Conservation (phyloP, 345 rosid genomes). For the Lenwebbia sp. region DNA sequence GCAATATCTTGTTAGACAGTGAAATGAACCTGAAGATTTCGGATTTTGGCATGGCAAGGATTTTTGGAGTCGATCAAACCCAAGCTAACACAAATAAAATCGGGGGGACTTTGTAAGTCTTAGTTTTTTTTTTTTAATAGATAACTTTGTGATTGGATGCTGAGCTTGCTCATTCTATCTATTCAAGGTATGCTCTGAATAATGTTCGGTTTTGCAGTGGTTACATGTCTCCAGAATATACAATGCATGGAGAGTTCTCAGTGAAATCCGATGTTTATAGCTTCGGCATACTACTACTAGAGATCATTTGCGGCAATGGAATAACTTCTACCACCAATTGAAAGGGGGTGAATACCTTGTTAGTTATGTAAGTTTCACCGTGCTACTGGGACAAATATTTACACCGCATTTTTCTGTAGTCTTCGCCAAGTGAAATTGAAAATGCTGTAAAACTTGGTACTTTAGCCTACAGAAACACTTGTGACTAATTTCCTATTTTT, state of each 20-base stretch:
- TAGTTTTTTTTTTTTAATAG: too few relatives aligned
- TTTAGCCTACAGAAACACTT: neutral
- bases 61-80: too few relatives aligned
- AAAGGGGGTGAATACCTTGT: neutral
- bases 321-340: slow-evolving; percentile 8
- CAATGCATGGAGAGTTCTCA: slow-evolving; percentile 17
- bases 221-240: slow-evolving; percentile 34
- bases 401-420: neutral
- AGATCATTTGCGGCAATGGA: slow-evolving; percentile 26
- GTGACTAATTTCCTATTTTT: neutral
- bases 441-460: neutral
- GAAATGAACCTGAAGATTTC: too few relatives aligned
- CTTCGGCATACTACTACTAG: slow-evolving; percentile 13
- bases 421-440: neutral
- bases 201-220: slow-evolving; percentile 13
- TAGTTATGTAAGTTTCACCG: neutral
- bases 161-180: too few relatives aligned
- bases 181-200: too few relatives aligned
- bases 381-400: neutral
- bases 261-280: slow-evolving; percentile 27
- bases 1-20: too few relatives aligned
- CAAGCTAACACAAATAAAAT: too few relatives aligned
- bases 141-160: too few relatives aligned
- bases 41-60: too few relatives aligned
- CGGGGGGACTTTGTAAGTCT: too few relatives aligned